A percentile compares a stretch with the other conserved stretches of the same genome.
phyloP scores from a whole-genome alignment of 768 basidiomycete species.

The Grammothele lineata region DNA sequence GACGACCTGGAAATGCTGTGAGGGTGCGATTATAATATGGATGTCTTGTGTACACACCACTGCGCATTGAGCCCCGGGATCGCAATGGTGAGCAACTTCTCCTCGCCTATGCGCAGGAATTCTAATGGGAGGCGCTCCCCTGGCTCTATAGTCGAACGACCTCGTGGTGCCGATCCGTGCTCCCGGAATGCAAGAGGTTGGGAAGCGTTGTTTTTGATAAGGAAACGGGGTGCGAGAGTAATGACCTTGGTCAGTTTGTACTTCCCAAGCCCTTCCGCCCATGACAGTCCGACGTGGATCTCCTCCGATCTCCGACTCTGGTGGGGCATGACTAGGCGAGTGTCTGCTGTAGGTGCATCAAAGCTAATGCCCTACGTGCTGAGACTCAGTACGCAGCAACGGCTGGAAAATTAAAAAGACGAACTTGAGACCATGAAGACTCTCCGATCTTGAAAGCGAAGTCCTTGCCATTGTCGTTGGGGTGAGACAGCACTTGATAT shows the following conservation, averaged over 20 bases:
- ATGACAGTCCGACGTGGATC: constrained; percentile 83
- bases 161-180: constrained; percentile 66
- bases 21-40: not conserved
- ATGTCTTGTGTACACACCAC: constrained; percentile 49
- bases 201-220: constrained; percentile 77
- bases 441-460: constrained; percentile 77
- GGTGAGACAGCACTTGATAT: constrained; percentile 77
- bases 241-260: constrained; percentile 96
- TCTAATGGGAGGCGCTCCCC: constrained; percentile 69
- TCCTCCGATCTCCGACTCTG: constrained; percentile 58
- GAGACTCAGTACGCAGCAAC: not conserved
- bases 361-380: constrained; percentile 69
- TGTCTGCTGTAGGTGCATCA: constrained; percentile 91
- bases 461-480: constrained; percentile 74
- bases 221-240: constrained; percentile 85
- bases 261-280: constrained; percentile 93
- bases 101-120: constrained; percentile 57
- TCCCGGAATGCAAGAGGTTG: constrained; percentile 79
- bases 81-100: constrained; percentile 79
- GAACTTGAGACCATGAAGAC: constrained; percentile 79
- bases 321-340: constrained; percentile 69
- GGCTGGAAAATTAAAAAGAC: not conserved
- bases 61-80: constrained; percentile 79
- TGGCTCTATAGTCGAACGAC: constrained; percentile 56
- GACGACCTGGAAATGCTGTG: constrained; percentile 61